phyloP scores from a whole-genome alignment of 192 early-diverging fungal species.

The Backusella westeae region DNA sequence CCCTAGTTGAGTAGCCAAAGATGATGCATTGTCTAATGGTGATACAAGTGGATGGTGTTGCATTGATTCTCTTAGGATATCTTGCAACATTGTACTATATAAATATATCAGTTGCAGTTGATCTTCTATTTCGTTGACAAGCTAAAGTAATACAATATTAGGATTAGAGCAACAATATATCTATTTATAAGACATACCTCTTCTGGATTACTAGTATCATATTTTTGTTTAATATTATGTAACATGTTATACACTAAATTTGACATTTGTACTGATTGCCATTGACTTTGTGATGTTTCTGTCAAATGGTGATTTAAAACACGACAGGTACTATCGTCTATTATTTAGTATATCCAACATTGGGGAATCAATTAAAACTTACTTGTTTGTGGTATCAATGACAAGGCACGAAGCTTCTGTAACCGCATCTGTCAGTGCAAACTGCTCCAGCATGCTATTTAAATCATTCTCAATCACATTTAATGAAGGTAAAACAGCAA shows the following conservation, averaged over 20 bases:
- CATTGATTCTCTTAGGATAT: constrained; percentile 10
- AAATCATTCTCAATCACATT: constrained; percentile 38
- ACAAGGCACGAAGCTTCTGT: constrained; percentile 41
- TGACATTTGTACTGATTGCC: constrained; percentile 22
- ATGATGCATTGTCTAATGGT: background rate
- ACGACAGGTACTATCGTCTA: constrained; percentile 16
- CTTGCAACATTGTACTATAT: constrained; percentile 28
- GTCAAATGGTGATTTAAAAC: constrained; percentile 20
- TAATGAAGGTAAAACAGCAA: constrained; percentile 32
- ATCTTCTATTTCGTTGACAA: constrained; percentile 48
- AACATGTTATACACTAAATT: constrained; percentile 27
- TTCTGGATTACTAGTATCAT: constrained; percentile 35
- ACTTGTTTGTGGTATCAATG: constrained; percentile 45
- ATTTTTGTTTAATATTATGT: constrained; percentile 23
- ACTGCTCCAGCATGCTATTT: constrained; percentile 40
- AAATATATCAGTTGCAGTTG: constrained; percentile 41
- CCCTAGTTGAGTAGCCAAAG: constrained; percentile 24
- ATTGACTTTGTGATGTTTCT: constrained; percentile 20
- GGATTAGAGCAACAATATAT: background rate
- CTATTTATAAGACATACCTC: constrained; percentile 30
- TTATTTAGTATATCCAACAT: background rate
- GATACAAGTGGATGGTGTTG: background rate
- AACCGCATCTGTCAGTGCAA: constrained; percentile 21
- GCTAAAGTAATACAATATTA: constrained; percentile 24
- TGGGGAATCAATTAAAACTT: background rate